Evolutionary conservation across 495 filamentous ascomycete genomes (phyloP).

Genomic region (Penicillium bovifimosum): DNA sequence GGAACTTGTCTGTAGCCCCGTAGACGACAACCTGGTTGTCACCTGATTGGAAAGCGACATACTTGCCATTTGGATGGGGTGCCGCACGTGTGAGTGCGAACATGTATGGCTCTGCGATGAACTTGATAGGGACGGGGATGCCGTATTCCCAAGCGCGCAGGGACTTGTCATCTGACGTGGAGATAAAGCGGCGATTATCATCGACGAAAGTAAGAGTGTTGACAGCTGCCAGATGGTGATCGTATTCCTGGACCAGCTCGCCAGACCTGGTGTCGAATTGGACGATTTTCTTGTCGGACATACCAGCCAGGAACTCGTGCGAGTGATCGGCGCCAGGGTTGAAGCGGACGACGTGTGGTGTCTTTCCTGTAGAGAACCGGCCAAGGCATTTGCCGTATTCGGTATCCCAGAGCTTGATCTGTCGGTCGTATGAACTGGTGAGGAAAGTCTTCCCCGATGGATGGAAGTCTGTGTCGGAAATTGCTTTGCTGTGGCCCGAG

Average conservation of each 20-base stretch:
- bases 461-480: slow-evolving; percentile 88
- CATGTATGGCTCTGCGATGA: slow-evolving; percentile 95
- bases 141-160: slow-evolving; percentile 96
- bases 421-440: slow-evolving; percentile 85
- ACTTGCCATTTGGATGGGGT: slow-evolving; percentile 82
- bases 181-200: slow-evolving; percentile 91
- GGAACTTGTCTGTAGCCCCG: slow-evolving; percentile 87
- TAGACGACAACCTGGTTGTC: slow-evolving; percentile 98
- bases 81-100: slow-evolving; percentile 80
- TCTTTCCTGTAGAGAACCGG: slow-evolving; percentile 87
- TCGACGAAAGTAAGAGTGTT: slow-evolving; percentile 98
- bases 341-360: slow-evolving; percentile 90
- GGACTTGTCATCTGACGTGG: slow-evolving; percentile 93
- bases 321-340: slow-evolving; percentile 70
- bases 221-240: slow-evolving; percentile 94
- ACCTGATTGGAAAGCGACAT: slow-evolving; percentile 82
- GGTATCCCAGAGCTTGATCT: slow-evolving; percentile 97
- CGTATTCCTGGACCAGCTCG: slow-evolving; percentile 92
- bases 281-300: slow-evolving; percentile 98
- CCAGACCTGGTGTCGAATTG: slow-evolving; percentile 88
- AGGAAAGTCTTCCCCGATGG: slow-evolving; percentile 78
- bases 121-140: slow-evolving; percentile 86
- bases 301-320: slow-evolving; percentile 90
- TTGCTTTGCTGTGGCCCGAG: slow-evolving; percentile 81
- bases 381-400: slow-evolving; percentile 85